Evolutionary conservation across 176 grass and related monocot species (phyloP).

Genomic region (Rhipidocladum racemiflorum): DNA sequence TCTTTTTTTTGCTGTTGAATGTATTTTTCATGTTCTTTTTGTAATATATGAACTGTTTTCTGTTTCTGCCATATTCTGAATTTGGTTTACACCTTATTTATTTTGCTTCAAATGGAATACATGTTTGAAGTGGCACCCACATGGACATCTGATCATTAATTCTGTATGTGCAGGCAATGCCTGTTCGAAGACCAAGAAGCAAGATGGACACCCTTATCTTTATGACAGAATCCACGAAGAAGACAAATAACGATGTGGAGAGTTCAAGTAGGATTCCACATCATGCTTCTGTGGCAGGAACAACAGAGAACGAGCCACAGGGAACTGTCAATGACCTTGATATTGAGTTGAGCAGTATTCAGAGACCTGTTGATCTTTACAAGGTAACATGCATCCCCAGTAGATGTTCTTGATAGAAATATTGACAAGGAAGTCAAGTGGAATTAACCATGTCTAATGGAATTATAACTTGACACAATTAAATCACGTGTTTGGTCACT

Average conservation of each 20-base stretch:
- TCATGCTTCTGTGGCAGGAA: slow-evolving; percentile 39
- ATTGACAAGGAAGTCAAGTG: neutral
- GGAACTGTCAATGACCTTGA: slow-evolving; percentile 35
- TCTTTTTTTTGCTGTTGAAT: neutral
- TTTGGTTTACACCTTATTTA: neutral
- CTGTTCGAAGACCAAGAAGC: slow-evolving; percentile 73
- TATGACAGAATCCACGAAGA: slow-evolving; percentile 68
- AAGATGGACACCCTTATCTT: slow-evolving; percentile 83
- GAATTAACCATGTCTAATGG: neutral
- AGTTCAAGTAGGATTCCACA: slow-evolving; percentile 34
- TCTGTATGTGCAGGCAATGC: slow-evolving; percentile 60
- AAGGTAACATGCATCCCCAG: slow-evolving; percentile 48
- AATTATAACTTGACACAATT: neutral
- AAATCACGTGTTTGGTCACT: neutral
- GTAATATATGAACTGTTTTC: neutral
- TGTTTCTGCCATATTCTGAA: neutral
- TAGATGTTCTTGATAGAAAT: slow-evolving; percentile 9
- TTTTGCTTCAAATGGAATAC: slow-evolving; percentile 2
- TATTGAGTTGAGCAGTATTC: slow-evolving; percentile 44
- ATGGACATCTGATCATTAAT: slow-evolving; percentile 14
- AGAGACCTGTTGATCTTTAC: slow-evolving; percentile 92
- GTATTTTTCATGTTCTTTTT: neutral
- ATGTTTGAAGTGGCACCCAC: slow-evolving; percentile 4
- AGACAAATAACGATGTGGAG: slow-evolving; percentile 46
- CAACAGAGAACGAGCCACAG: slow-evolving; percentile 39